Evolutionary conservation across 169 alveolate species (phyloP), one percentile per base, ranked within the genome.

Genomic region (Besnoitia besnoiti): DNA sequence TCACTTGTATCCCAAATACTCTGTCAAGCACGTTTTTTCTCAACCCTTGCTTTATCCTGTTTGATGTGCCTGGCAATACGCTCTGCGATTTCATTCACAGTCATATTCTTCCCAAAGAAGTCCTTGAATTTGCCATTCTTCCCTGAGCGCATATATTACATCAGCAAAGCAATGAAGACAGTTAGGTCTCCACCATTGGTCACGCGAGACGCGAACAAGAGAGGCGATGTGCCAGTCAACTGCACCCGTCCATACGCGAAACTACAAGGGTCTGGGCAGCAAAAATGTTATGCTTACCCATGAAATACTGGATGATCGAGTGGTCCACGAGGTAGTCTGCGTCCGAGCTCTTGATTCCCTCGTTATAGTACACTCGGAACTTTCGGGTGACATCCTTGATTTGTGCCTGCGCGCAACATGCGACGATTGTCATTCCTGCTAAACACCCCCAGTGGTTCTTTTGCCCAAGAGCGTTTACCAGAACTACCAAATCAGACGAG

Each of bases 111-210:
- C 50, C 99, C 98, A 82, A 96, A 97, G 94, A 97, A 97, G 87
- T 97, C 99, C 35, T 97, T 94, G 90, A 97, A 97, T 88, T 96
- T 95, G n/a, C 99, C 99, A 62, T 97, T 96, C 96, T 79, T 85
- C 42, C 93, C 94, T 85, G 46, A 27, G 27, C 30, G 1, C 27
- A 21, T n/a, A 55, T 21, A 55, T 0, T 19, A 55, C 12, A n/a
- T 55, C 3, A 55, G 30, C 7, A 55, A 55, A n/a, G 24, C 12
- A 55, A 8, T 16, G 67, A 19, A n/a, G n/a, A n/a, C n/a, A n/a
- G n/a, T n/a, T n/a, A n/a, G n/a, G n/a, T n/a, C n/a, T n/a, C n/a
- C n/a, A n/a, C n/a, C n/a, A n/a, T n/a, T n/a, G n/a, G n/a, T n/a
- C n/a, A n/a, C n/a, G n/a, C n/a, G n/a, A n/a, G n/a, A n/a, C n/a